Conservation (phyloP, 2,329 filamentous ascomycete species). For the Cladosporium sp. region DNA sequence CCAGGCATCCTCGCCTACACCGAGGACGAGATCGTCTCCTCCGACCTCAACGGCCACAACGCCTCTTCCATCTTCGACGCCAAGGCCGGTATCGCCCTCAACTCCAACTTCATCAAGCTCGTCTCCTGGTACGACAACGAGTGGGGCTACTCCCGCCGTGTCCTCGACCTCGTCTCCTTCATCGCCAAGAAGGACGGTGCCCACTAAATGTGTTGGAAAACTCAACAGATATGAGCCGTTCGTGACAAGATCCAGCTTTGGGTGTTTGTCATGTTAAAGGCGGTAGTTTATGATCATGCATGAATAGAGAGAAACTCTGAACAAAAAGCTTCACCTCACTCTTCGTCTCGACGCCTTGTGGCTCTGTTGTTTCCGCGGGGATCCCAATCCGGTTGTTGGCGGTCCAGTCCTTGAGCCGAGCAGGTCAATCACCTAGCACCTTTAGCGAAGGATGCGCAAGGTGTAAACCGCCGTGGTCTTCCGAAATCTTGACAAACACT, state of each 20-base stretch:
- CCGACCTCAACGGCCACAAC: conserved; percentile 86
- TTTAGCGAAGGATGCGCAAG: not conserved
- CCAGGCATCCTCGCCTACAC: conserved; percentile 85
- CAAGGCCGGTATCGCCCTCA: conserved; percentile 97
- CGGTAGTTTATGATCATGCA: conserved; percentile 1
- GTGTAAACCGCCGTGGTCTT: not conserved
- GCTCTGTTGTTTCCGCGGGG: too few species aligned
- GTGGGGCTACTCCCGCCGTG: conserved; percentile 95
- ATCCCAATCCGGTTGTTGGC: too few species aligned
- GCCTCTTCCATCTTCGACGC: conserved; percentile 98
- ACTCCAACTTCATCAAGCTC: conserved; percentile 98
- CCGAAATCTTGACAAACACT: not conserved
- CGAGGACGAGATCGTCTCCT: conserved; percentile 93
- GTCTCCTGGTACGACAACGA: conserved; percentile 69
- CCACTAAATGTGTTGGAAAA: conserved; percentile 18
- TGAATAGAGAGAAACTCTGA: not conserved
- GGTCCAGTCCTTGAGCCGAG: too few species aligned
- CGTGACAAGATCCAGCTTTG: not conserved
- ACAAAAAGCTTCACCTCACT: not conserved
- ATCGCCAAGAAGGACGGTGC: conserved; percentile 36
- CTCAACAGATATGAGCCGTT: not conserved
- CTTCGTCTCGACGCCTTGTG: too few species aligned
- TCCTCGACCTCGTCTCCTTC: conserved; percentile 44
- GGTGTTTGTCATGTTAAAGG: not conserved
- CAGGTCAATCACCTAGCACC: too few species aligned